Evolutionary conservation across 352 stramenopile genomes (phyloP), one percentile per base, ranked within the genome.

Genomic region (Phytopythium montanum): DNA sequence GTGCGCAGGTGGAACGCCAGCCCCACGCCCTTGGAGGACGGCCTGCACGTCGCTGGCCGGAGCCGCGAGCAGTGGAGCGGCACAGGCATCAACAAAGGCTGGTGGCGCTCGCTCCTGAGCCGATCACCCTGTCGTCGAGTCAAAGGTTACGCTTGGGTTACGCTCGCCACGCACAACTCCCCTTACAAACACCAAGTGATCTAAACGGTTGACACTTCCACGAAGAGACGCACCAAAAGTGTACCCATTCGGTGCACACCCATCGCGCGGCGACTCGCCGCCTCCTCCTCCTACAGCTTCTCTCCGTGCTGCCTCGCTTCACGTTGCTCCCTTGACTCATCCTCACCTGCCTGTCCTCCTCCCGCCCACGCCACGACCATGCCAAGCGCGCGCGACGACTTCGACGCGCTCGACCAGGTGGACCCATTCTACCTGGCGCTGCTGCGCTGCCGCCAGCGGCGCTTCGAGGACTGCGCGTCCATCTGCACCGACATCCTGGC

Each of bases 351-450:
- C 7, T 13, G 12, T 14, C 12, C 19, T 42, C 36, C 12, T 13
- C 1, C 13, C 39, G 19, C 39, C 39, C 4, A 6, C 39, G 21
- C 19, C 1, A 21, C 39, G 29, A 56, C 25, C 45, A 62, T 21
- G 56, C 42, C 23, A 48, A 62, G 53, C 39, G 53, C 53, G 36
- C 53, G 53, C n/a, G 53, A 59, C 53, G 65, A 75, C 52, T 69
- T 73, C 39, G 56, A 66, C 49, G 68, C 67, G 38, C 41, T 91
- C 54, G 81, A 92, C 58, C 70, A 83, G 28, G 82, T 98, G 73
- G 93, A 96, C 50, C 87, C 89, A 45, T 90, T 96, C 69, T 97
- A 88, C 69, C 71, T 95, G 73, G 88, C 86, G 59, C 66, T 95
- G 53, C 72, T 92, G 60, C 84, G 86, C 33, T 73, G 75, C 23